These are phyloP conservation scores for Gossypium sturtianum DNA, from an alignment of 345 rosid species.

Conservation along the genomic window DNA sequence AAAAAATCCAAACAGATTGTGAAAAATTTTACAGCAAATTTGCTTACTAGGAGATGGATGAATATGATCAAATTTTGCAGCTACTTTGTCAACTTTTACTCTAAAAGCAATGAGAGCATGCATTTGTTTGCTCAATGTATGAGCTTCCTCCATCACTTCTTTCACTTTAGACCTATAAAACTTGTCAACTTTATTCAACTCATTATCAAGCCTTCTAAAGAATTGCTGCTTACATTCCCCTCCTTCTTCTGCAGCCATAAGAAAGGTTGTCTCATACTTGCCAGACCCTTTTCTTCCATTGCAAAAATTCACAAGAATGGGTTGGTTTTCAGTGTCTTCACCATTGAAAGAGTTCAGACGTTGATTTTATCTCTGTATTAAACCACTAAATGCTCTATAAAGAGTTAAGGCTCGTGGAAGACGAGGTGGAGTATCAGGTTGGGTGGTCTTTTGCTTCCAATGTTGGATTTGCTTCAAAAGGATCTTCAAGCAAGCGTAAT, in stretches of 20 bases:
- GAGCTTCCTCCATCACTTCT: constrained; percentile 51
- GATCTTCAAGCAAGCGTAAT: constrained; percentile 41
- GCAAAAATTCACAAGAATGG: constrained; percentile 34
- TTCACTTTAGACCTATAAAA: constrained; percentile 47
- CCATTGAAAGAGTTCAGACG: constrained; percentile 1
- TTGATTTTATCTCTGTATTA: constrained; percentile 24
- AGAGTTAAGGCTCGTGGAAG: constrained; percentile 34
- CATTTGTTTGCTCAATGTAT: constrained; percentile 45
- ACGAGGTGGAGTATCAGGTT: constrained; percentile 11
- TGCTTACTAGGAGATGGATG: neutral
- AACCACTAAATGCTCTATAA: constrained; percentile 58
- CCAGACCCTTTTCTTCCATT: constrained; percentile 15
- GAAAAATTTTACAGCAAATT: neutral
- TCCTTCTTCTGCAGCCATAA: constrained; percentile 48
- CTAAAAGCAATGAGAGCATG: constrained; percentile 68
- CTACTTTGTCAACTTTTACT: constrained; percentile 48
- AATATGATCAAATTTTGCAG: neutral
- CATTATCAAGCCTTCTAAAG: constrained; percentile 56
- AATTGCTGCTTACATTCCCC: constrained; percentile 48
- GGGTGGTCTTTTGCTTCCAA: constrained; percentile 27
- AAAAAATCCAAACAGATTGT: neutral
- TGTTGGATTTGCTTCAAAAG: constrained; percentile 40
- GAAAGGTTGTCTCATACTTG: constrained; percentile 43
- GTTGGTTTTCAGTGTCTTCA: constrained; percentile 34
- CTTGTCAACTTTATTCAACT: constrained; percentile 55